Conservation (phyloP, 257 asterid genomes). For the Echium plantagineum region DNA sequence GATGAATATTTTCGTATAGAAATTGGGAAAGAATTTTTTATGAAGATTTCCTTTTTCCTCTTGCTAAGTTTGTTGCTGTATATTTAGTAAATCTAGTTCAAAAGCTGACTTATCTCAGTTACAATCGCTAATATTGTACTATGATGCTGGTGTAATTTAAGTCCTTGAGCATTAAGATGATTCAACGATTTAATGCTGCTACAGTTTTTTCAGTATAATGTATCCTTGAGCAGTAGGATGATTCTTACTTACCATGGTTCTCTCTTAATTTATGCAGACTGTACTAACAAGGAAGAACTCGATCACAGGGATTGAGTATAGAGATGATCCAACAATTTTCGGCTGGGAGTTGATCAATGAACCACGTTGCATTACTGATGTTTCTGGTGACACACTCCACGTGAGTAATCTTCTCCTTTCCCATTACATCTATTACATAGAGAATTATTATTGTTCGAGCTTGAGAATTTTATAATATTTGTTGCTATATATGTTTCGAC, state of each 20-base stretch:
- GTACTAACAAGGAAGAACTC: constrained; percentile 86
- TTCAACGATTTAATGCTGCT: too few relatives aligned
- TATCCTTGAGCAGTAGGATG: too few relatives aligned
- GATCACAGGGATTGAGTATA: constrained; percentile 66
- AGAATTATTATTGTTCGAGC: background rate
- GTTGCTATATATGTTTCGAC: too few relatives aligned
- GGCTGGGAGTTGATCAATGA: constrained; percentile 98
- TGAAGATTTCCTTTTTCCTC: background rate
- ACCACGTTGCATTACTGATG: constrained; percentile 84
- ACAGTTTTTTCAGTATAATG: too few relatives aligned
- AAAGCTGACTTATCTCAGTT: background rate
- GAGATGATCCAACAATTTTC: constrained; percentile 87
- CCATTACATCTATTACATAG: background rate
- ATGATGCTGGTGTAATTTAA: background rate
- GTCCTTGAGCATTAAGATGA: background rate
- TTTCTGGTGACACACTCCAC: constrained; percentile 96
- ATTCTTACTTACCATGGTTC: background rate
- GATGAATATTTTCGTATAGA: too few relatives aligned
- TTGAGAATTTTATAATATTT: background rate
- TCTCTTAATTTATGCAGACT: constrained; percentile 36
- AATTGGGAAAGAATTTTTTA: too few relatives aligned
- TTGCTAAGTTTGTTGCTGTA: background rate
- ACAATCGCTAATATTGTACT: background rate
- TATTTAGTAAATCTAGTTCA: background rate
- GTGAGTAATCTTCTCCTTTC: constrained; percentile 23